Evolutionary conservation across 768 basidiomycete species (phyloP), one percentile per base, ranked within the genome.

Genomic region (Tylopilus balloui): DNA sequence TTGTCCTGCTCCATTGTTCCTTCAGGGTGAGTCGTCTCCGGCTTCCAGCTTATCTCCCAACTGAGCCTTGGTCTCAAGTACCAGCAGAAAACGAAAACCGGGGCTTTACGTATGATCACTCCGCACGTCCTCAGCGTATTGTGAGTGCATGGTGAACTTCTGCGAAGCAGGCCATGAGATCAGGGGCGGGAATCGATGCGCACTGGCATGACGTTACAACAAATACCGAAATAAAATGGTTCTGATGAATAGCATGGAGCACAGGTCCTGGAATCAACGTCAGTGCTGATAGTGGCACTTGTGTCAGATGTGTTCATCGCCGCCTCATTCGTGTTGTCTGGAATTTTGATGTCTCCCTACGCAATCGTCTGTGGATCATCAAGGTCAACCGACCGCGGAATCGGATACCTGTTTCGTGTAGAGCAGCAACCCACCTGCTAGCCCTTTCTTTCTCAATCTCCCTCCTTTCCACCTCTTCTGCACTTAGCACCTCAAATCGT

Each of bases 381-480:
- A 23, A 3, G 31, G 44, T 55, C 51, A 49, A 28, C 37, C 19
- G 15, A 36, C 35, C 29, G 24, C 24, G 39, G 21, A 11, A 35
- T 29, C 48, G 23, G 27, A 47, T 9, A n/a, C 48, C 38, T 39
- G 39, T 36, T 23, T 44, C 27, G 28, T 27, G 13, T 42, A 37
- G 23, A 15, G 4, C 27, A 8, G 17, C 3, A 17, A 73, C 76
- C 32, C 56, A 70, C 69, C 90, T 74, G 60, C 84, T 88, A 1
- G 88, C 88, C 51, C 92, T 73, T 70, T 90, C 93, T 63, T 83
- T 79, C 72, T 94, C 92, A 36, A 88, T 70, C 71, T 96, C 93
- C 60, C 90, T 78, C 69, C 81, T 75, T 68, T 94, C 94, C 50
- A 97, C 84, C 66, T 99, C 96, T 68, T 97, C 96, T 17, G 84